These are phyloP conservation scores for Candida jianshihensis DNA, from an alignment of 805 yeast species.

Conservation along the genomic window DNA sequence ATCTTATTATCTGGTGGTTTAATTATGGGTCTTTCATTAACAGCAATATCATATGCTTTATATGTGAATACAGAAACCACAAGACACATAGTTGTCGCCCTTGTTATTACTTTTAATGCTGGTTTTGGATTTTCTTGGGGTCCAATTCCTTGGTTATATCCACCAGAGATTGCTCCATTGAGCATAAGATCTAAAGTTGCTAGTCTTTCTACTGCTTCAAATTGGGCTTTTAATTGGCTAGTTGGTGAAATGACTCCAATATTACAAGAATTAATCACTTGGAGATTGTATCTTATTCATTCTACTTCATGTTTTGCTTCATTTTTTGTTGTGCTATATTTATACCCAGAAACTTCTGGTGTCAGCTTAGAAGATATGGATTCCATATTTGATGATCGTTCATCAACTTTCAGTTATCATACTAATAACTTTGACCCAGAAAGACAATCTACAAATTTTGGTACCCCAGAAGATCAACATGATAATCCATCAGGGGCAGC, in stretches of 20 bases:
- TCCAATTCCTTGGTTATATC: conserved; percentile 86
- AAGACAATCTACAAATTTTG: conserved; percentile 4
- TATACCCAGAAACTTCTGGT: conserved; percentile 90
- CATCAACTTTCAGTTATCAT: conserved; percentile 27
- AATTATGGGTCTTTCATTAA: conserved; percentile 68
- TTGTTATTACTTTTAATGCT: conserved; percentile 76
- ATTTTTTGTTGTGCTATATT: conserved; percentile 59
- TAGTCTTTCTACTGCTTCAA: conserved; percentile 82
- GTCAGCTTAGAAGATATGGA: conserved; percentile 89
- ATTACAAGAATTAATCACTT: conserved; percentile 64
- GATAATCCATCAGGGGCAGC: conserved; percentile 33
- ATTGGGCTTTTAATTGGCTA: conserved; percentile 88
- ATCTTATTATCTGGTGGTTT: conserved; percentile 72
- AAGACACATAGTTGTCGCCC: conserved; percentile 63
- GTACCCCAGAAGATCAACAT: conserved; percentile 1
- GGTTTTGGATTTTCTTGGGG: conserved; percentile 92
- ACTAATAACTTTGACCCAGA: conserved; percentile 15
- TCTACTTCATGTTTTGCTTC: conserved; percentile 72
- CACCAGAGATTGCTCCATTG: conserved; percentile 81
- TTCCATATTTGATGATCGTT: conserved; percentile 71
- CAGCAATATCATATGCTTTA: conserved; percentile 56
- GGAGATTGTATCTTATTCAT: conserved; percentile 80
- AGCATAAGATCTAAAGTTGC: conserved; percentile 86
- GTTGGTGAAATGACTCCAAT: conserved; percentile 92
- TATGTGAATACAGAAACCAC: conserved; percentile 45